These are phyloP conservation scores for Ambispora gerdemannii DNA, from an alignment of 192 early-diverging fungal genomes.

Conservation along the genomic window DNA sequence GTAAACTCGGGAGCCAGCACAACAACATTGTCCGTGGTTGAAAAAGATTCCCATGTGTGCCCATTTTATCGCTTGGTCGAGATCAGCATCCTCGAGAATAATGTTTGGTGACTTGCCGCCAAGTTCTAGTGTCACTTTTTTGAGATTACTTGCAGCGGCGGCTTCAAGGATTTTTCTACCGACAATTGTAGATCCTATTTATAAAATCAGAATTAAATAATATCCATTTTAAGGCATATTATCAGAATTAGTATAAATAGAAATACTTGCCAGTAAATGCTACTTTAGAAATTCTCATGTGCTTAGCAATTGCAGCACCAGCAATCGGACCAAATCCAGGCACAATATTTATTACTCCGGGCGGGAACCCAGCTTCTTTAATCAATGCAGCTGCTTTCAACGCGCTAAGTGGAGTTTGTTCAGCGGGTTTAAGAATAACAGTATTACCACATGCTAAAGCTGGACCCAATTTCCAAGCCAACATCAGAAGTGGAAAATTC, in stretches of 20 bases:
- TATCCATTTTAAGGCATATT: too few relatives aligned
- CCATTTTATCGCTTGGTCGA: conserved; percentile 70
- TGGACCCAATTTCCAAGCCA: conserved; percentile 82
- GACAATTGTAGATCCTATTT: conserved; percentile 57
- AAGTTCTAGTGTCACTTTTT: conserved; percentile 81
- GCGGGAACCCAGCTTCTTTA: conserved; percentile 68
- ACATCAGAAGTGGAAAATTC: conserved; percentile 68
- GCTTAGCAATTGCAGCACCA: conserved; percentile 67
- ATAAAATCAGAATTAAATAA: conserved; percentile 25
- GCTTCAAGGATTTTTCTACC: conserved; percentile 59
- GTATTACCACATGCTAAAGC: conserved; percentile 59
- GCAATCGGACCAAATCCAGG: conserved; percentile 69
- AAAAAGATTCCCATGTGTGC: conserved; percentile 66
- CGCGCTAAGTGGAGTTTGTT: conserved; percentile 61
- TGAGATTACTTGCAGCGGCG: conserved; percentile 61
- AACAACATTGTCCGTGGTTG: conserved; percentile 85
- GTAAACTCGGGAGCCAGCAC: conserved; percentile 75
- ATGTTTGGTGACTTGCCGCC: conserved; percentile 87
- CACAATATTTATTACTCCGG: conserved; percentile 83
- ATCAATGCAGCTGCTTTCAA: conserved; percentile 63
- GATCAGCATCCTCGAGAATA: conserved; percentile 72
- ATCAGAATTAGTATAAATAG: conserved; percentile 1
- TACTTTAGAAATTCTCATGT: conserved; percentile 63
- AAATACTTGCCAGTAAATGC: conserved; percentile 66
- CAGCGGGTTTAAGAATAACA: conserved; percentile 74